phyloP scores from a whole-genome alignment of 805 yeast genomes.

The Yarrowia bubula region DNA sequence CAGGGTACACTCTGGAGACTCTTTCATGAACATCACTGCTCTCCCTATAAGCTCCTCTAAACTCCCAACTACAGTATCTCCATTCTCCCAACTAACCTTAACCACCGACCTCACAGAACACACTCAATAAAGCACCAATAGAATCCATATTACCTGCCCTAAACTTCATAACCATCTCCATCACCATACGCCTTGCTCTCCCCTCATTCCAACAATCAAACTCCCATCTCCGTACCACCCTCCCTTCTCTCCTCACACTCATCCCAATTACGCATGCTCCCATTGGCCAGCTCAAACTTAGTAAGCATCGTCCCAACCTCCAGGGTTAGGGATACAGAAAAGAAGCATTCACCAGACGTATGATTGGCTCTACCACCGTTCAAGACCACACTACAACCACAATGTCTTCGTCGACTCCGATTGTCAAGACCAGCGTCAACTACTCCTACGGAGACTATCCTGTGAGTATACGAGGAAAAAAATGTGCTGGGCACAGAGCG shows the following conservation, averaged over 20 bases:
- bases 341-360: constrained; percentile 23
- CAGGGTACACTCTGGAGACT: no score
- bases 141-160: no score
- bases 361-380: constrained; percentile 25
- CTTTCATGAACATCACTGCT: no score
- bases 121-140: no score
- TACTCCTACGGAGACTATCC: constrained; percentile 25
- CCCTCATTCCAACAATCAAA: not conserved
- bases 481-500: not conserved
- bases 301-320: constrained; percentile 2
- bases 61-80: no score
- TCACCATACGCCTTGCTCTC: not conserved
- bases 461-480: constrained; percentile 4
- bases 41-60: no score
- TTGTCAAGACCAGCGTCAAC: constrained; percentile 26
- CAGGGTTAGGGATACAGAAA: constrained; percentile 25
- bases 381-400: constrained; percentile 23
- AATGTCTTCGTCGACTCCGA: constrained; percentile 26
- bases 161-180: no score
- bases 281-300: constrained; percentile 12
- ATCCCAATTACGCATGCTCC: not conserved
- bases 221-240: not conserved
- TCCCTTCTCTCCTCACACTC: not conserved
- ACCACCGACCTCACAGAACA: no score
- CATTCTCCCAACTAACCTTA: no score